phyloP scores from a whole-genome alignment of 179 eudicot species.

The Nepenthes alata region DNA sequence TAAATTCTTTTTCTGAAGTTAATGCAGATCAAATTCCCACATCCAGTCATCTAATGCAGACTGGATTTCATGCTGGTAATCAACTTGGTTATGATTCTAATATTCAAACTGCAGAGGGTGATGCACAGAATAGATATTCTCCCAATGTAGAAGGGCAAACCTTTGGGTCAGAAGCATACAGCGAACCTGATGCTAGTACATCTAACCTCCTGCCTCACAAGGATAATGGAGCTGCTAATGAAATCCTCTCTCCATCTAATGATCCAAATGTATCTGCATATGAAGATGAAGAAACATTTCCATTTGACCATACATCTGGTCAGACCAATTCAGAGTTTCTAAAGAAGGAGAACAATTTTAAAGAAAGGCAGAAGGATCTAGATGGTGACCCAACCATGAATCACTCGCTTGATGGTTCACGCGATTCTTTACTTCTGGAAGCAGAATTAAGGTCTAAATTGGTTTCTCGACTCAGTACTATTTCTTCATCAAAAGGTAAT shows the following conservation, averaged over 20 bases:
- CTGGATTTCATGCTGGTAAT: constrained; percentile 23
- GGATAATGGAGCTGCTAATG: constrained; percentile 20
- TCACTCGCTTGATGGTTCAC: constrained; percentile 19
- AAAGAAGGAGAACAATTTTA: constrained; percentile 13
- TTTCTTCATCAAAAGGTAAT: constrained; percentile 16
- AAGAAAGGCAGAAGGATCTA: constrained; percentile 14
- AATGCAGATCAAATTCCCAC: constrained; percentile 28
- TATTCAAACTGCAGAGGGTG: constrained; percentile 27
- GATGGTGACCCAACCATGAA: constrained; percentile 15
- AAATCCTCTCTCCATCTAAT: constrained; percentile 26
- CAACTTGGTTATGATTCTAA: constrained; percentile 23
- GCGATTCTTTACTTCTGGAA: constrained; percentile 55
- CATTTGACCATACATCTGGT: constrained; percentile 20
- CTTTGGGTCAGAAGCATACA: constrained; percentile 35
- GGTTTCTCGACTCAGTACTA: constrained; percentile 39
- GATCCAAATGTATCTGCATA: constrained; percentile 28
- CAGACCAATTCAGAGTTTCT: constrained; percentile 13
- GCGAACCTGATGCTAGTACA: constrained; percentile 58
- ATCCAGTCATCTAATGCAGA: constrained; percentile 20
- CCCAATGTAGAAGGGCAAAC: constrained; percentile 21
- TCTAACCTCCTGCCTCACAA: constrained; percentile 27
- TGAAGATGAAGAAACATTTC: constrained; percentile 39
- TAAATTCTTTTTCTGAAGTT: constrained; percentile 23
- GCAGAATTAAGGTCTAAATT: constrained; percentile 63
- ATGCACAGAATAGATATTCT: constrained; percentile 22